Percentiles rank a stretch among this genome's conserved stretches.
Evolutionary conservation across 2,329 filamentous ascomycete species (phyloP).

Genomic region (Xylaria sp.): DNA sequence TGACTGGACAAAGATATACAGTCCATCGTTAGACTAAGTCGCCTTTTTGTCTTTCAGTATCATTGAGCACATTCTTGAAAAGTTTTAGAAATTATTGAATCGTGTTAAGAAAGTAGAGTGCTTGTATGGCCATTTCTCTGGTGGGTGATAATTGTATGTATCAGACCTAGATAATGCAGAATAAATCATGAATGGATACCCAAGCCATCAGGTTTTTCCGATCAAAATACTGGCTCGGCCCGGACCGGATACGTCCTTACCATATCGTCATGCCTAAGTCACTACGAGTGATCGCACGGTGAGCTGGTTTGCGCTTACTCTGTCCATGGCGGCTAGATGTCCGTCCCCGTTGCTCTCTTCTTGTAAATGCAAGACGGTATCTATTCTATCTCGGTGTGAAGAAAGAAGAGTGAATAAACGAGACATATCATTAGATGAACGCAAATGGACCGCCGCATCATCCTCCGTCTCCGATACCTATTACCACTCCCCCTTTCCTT

Average conservation of each 20-base stretch:
- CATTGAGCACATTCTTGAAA: neutral
- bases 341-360: neutral
- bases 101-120: neutral
- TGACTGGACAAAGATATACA: neutral
- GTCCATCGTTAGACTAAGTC: neutral
- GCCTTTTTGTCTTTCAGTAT: neutral
- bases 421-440: neutral
- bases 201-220: neutral
- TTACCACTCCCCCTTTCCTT: slow-evolving; percentile 10
- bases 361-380: neutral
- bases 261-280: neutral
- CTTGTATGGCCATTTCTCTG: neutral
- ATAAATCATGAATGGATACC: neutral
- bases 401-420: neutral
- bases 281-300: no score
- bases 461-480: slow-evolving; percentile 8
- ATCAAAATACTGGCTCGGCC: neutral
- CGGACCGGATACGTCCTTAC: neutral
- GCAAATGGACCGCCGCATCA: slow-evolving; percentile 10
- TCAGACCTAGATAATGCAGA: neutral
- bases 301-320: no score
- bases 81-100: no score
- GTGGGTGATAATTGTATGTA: no score
- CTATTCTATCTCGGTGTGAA: neutral
- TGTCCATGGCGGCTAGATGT: no score